phyloP scores from a whole-genome alignment of 192 early-diverging fungal genomes.

The Mortierella antarctica region DNA sequence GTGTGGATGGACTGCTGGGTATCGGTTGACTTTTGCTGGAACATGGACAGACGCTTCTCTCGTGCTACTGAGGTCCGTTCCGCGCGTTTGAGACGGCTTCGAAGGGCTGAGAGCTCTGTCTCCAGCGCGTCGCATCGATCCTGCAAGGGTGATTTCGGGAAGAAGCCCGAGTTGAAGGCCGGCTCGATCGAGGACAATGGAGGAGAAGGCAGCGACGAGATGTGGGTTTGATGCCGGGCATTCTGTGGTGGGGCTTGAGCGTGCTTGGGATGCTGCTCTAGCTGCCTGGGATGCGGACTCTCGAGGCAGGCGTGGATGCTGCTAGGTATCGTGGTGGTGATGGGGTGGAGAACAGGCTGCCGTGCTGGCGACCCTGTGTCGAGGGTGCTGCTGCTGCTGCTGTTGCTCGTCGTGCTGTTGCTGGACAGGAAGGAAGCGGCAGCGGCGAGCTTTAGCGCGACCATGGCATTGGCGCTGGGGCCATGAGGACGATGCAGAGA shows the following conservation, averaged over 20 bases:
- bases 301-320: constrained; percentile 3
- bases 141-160: constrained; percentile 33
- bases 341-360: constrained; percentile 8
- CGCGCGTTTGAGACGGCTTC: constrained; percentile 20
- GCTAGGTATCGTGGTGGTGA: constrained; percentile 21
- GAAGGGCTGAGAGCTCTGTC: constrained; percentile 25
- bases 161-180: constrained; percentile 17
- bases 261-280: background rate
- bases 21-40: constrained; percentile 33
- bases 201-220: constrained; percentile 33
- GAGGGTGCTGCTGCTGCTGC: background rate
- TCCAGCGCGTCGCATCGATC: constrained; percentile 41
- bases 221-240: constrained; percentile 1
- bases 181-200: constrained; percentile 31
- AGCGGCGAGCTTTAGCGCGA: constrained; percentile 4
- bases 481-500: background rate
- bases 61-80: constrained; percentile 22
- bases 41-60: constrained; percentile 39
- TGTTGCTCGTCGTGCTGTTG: background rate
- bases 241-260: constrained; percentile 17
- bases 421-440: constrained; percentile 8
- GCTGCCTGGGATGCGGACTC: background rate
- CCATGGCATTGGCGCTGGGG: background rate
- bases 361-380: background rate
- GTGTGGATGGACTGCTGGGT: constrained; percentile 21